Percentiles rank a stretch among this genome's conserved stretches.
These are phyloP conservation scores for Colletotrichum sp. DNA, from an alignment of 2,329 filamentous ascomycete species.

Conservation along the genomic window DNA sequence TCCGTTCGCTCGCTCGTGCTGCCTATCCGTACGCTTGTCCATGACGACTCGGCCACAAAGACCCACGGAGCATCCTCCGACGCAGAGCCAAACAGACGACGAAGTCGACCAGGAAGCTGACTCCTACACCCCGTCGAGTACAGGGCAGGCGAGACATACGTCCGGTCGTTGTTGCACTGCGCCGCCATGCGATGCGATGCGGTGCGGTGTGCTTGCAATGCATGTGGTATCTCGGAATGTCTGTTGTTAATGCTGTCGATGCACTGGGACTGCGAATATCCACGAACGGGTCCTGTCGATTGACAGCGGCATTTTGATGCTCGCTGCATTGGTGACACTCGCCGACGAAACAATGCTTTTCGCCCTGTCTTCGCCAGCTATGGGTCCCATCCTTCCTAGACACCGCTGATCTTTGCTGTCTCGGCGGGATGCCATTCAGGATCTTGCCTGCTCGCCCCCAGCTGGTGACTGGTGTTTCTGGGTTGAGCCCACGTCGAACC, in stretches of 20 bases:
- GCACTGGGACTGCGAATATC: neutral
- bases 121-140: slow-evolving; percentile 12
- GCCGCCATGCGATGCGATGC: neutral
- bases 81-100: neutral
- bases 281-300: neutral
- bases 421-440: neutral
- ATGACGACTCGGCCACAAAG: neutral
- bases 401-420: slow-evolving; percentile 5
- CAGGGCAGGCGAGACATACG: neutral
- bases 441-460: slow-evolving; percentile 13
- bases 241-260: neutral
- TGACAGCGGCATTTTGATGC: slow-evolving; percentile 9
- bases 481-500: neutral
- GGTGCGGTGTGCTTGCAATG: slow-evolving; percentile 6
- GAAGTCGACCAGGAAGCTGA: slow-evolving; percentile 13
- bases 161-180: neutral
- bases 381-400: neutral
- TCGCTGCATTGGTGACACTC: slow-evolving; percentile 4
- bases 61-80: slow-evolving; percentile 9
- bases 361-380: slow-evolving; percentile 9
- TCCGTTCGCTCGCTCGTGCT: neutral
- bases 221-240: neutral
- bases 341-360: slow-evolving; percentile 7
- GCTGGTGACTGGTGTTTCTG: neutral
- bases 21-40: neutral